Base-by-base conservation (phyloP, 768 basidiomycete species). In the Leccinum longicurvipes region DNA sequence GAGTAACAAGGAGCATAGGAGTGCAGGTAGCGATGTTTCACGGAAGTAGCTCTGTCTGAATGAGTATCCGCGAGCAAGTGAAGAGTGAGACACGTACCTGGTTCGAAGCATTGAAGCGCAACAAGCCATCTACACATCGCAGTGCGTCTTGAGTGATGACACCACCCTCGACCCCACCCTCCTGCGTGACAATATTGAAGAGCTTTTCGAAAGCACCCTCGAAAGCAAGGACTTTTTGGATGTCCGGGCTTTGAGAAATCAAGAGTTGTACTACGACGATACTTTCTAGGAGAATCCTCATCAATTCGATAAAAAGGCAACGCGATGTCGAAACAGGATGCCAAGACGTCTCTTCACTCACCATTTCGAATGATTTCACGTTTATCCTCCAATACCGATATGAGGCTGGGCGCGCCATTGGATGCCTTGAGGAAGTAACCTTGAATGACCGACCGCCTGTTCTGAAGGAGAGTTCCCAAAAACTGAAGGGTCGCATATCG, bases 191-290 rank as follows among this genome's bases (percentile, higher is more conserved):
- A 47, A 91, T 93, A 53, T 86, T 86, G 74, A 98, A 93, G 28
- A 99, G 80, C 67, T 89, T 92, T 76, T 99, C 97, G 65, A 99
- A 98, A 2, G 91, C 91, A 19, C 97, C 94, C 63, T 94, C 93
- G 63, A 99, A 99, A 0, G 95, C 93, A 45, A 98, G 83, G 28
- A 98, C 85, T 73, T 98, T 98, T 67, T 98, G 96, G 32, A 99
- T 91, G 69, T 98, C 93, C 29, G 90, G 83, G 63, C 90, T 98
- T 62, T 94, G 89, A 0, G 85, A 83, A 34, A 89, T 83, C 14
- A 99, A 77, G 6, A 84, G 76, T 58, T 95, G 90, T 31, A 94
- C 79, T 74, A 95, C 84, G 15, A 85, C 77, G 36, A 97, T 83
- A 23, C 85, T 87, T 80, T 98, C 92, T 91, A 73, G 63, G 60